These are phyloP conservation scores for Perkinsus olseni DNA, from an alignment of 169 alveolate species.

Conservation along the genomic window DNA sequence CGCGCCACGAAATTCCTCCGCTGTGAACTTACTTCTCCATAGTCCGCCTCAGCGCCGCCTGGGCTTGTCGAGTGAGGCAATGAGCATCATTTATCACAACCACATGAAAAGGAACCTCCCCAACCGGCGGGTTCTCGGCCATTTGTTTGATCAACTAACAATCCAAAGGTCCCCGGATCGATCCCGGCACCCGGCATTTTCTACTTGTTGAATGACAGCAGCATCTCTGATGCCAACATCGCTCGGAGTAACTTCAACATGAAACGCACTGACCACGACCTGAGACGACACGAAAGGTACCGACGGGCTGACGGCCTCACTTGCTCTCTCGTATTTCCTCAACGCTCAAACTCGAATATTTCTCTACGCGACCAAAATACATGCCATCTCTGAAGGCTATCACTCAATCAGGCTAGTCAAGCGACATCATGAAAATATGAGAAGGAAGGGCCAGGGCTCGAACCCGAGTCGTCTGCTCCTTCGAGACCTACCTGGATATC, in stretches of 20 bases:
- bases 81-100: conserved; percentile 53
- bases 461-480: no score
- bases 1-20: not conserved
- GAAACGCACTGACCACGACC: conserved; percentile 39
- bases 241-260: conserved; percentile 67
- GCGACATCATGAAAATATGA: no score
- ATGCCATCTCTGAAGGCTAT: no score
- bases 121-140: conserved; percentile 43
- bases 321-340: no score
- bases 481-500: not conserved
- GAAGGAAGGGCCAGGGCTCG: no score
- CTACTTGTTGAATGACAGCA: conserved; percentile 50
- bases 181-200: not conserved
- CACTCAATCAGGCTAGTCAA: no score
- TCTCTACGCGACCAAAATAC: no score
- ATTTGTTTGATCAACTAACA: conserved; percentile 61
- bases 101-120: conserved; percentile 48
- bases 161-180: not conserved
- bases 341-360: no score
- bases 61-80: conserved; percentile 56
- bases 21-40: conserved; percentile 37
- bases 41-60: conserved; percentile 68
- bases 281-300: not conserved
- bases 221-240: conserved; percentile 67
- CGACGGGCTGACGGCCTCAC: no score